Evolutionary conservation across 2,329 filamentous ascomycete genomes (phyloP).

Genomic region (Stagonosporopsis tanaceti): DNA sequence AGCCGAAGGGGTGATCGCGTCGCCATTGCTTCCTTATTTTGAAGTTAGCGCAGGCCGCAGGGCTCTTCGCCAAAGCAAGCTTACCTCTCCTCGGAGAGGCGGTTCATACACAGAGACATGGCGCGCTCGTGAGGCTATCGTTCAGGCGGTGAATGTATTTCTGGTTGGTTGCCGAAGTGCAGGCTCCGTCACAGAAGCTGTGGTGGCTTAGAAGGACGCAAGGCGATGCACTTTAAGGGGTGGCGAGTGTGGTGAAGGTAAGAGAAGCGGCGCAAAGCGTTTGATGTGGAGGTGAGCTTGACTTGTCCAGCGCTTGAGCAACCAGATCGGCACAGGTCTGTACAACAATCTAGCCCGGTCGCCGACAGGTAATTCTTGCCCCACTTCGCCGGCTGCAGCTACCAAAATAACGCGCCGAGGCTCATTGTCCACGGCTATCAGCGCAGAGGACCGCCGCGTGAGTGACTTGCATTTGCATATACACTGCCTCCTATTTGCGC

Average conservation of each 20-base stretch:
- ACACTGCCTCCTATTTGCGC: constrained; percentile 4
- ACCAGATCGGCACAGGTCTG: constrained; percentile 28
- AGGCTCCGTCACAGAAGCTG: neutral
- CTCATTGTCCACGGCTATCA: constrained; percentile 23
- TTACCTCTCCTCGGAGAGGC: constrained; percentile 56
- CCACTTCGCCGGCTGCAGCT: constrained; percentile 8
- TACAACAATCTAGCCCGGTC: constrained; percentile 23
- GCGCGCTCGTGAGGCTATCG: constrained; percentile 5
- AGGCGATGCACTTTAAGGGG: constrained; percentile 15
- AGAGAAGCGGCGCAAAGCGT: constrained; percentile 18
- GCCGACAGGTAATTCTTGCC: constrained; percentile 17
- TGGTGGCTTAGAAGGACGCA: neutral
- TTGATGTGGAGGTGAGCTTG: constrained; percentile 25
- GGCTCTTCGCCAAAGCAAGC: neutral
- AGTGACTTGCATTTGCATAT: constrained; percentile 16
- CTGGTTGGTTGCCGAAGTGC: neutral
- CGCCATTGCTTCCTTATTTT: constrained; percentile 92
- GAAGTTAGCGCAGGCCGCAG: constrained; percentile 24
- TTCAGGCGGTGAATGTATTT: neutral
- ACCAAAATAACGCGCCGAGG: constrained; percentile 31
- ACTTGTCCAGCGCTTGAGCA: constrained; percentile 12
- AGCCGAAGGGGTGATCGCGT: constrained; percentile 95
- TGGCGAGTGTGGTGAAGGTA: constrained; percentile 25
- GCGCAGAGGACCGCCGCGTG: constrained; percentile 9
- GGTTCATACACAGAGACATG: constrained; percentile 90